A percentile compares a stretch with the other conserved stretches of the same genome.
These are phyloP conservation scores for Triangularia setosa DNA, from an alignment of 2,329 filamentous ascomycete species.

Conservation along the genomic window DNA sequence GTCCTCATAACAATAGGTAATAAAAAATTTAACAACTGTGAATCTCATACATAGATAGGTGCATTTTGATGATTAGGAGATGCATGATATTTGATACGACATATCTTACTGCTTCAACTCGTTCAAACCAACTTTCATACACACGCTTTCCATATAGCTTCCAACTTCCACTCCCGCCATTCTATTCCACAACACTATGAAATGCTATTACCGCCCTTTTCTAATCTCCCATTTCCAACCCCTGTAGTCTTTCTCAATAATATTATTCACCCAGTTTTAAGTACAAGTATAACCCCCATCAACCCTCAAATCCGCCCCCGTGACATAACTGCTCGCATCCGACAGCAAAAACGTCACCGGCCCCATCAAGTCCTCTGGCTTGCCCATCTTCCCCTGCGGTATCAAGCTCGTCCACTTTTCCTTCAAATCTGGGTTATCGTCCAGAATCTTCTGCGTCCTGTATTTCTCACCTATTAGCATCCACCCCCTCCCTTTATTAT, in stretches of 20 bases:
- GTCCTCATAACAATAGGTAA: too few relatives aligned
- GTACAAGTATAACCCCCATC: conserved; percentile 88
- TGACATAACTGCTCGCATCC: conserved; percentile 70
- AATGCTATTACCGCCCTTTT: not conserved
- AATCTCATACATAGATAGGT: too few relatives aligned
- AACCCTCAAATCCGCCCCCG: conserved; percentile 72
- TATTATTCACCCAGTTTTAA: too few relatives aligned
- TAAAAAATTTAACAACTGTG: too few relatives aligned
- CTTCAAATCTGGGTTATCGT: conserved; percentile 87
- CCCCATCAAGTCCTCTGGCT: conserved; percentile 88
- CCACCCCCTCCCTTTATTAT: not conserved
- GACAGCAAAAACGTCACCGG: conserved; percentile 83
- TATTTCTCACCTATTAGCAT: conserved; percentile 7
- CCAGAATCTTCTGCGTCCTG: conserved; percentile 89
- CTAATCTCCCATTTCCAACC: not conserved
- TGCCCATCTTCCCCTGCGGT: conserved; percentile 89
- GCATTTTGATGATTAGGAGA: too few relatives aligned
- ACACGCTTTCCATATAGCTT: too few relatives aligned
- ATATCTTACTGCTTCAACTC: too few relatives aligned
- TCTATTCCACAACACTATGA: too few relatives aligned
- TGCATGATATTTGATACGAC: too few relatives aligned
- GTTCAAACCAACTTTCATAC: too few relatives aligned
- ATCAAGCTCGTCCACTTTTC: conserved; percentile 89
- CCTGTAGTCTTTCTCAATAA: not conserved
- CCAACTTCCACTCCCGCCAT: too few relatives aligned